phyloP scores from a whole-genome alignment of 768 basidiomycete genomes.

The Pulveroboletus sp. region DNA sequence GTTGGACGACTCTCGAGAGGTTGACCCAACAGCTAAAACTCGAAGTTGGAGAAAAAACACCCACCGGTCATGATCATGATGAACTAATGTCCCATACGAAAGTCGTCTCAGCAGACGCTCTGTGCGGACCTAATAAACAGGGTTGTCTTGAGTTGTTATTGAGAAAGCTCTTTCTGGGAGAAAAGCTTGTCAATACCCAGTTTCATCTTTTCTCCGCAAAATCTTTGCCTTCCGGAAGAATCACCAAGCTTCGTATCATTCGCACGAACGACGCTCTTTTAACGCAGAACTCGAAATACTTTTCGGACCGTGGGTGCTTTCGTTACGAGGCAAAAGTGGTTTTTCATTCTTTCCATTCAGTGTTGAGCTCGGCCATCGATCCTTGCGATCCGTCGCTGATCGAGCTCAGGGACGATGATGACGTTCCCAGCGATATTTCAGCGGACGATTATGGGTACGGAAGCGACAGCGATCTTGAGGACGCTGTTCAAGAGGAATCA shows the following conservation, averaged over 20 bases:
- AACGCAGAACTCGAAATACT: conserved; percentile 24
- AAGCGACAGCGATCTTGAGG: conserved; percentile 34
- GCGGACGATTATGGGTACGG: conserved; percentile 27
- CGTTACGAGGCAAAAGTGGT: not conserved
- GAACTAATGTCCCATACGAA: too few species aligned
- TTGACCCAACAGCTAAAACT: too few species aligned
- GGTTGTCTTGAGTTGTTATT: conserved; percentile 18
- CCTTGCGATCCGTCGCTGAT: conserved; percentile 7
- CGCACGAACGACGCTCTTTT: conserved; percentile 29
- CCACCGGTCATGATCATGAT: too few species aligned
- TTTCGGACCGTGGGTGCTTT: conserved; percentile 19
- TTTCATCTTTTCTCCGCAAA: conserved; percentile 27
- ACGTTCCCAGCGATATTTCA: not conserved
- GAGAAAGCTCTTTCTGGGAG: conserved; percentile 24
- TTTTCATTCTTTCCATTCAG: not conserved
- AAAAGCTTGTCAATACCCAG: conserved; percentile 29
- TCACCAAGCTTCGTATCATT: conserved; percentile 19
- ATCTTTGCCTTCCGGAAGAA: conserved; percentile 1
- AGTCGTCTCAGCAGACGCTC: too few species aligned
- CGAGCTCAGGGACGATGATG: conserved; percentile 10
- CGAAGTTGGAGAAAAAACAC: too few species aligned
- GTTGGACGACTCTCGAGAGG: too few species aligned
- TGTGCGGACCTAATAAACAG: conserved; percentile 4
- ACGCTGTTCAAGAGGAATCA: too few species aligned
- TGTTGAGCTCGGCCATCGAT: conserved; percentile 8